Conservation (phyloP, 805 yeast species). For the Kodamaea kaohsiungensis region DNA sequence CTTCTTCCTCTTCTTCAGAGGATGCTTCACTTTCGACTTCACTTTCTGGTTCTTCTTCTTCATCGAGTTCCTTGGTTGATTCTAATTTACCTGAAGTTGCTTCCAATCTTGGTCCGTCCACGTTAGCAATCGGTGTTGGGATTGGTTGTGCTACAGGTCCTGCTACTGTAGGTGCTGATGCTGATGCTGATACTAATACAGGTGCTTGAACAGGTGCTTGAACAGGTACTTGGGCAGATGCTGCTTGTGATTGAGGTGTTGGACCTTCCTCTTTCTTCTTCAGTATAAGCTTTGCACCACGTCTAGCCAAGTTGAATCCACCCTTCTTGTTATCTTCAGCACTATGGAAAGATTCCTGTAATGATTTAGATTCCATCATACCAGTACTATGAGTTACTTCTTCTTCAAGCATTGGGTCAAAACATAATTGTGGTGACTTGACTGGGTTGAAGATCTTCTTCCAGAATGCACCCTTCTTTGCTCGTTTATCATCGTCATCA, state of each 20-base stretch:
- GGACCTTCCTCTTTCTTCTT: not conserved
- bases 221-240: not conserved
- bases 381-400: not conserved
- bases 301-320: not conserved
- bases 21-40: too few relatives aligned
- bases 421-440: not conserved
- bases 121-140: not conserved
- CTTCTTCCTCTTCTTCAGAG: not conserved
- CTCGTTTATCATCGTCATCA: not conserved
- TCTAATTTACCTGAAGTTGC: too few relatives aligned
- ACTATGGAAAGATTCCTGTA: slow-evolving; percentile 1
- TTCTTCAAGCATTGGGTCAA: not conserved
- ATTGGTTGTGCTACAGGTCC: not conserved
- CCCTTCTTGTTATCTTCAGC: not conserved
- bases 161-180: not conserved
- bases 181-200: not conserved
- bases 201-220: not conserved
- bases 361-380: slow-evolving; percentile 2
- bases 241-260: not conserved
- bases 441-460: slow-evolving; percentile 4
- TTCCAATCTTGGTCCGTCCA: not conserved
- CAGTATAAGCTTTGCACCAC: not conserved
- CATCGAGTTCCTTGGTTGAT: not conserved
- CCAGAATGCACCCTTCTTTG: not conserved
- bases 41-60: not conserved